phyloP scores from a whole-genome alignment of 2,329 filamentous ascomycete species.

The Scortechinia acanthostroma region DNA sequence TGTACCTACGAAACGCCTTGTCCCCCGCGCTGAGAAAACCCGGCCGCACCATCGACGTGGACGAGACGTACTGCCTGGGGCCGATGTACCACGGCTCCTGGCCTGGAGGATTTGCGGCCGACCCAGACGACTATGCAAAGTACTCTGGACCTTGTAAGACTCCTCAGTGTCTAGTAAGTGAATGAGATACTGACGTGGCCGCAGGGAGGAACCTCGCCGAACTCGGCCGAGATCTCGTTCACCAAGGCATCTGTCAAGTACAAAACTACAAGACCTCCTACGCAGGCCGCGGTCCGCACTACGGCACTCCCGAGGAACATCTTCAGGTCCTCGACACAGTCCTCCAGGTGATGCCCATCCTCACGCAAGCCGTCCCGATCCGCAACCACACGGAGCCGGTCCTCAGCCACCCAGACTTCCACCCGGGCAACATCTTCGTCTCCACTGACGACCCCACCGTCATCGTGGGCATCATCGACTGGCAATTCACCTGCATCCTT shows the following conservation, averaged over 20 bases:
- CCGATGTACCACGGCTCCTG: constrained; percentile 6
- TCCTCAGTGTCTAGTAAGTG: neutral
- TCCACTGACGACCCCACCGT: constrained; percentile 8
- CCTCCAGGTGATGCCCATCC: constrained; percentile 3
- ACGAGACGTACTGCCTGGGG: constrained; percentile 8
- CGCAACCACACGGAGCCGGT: constrained; percentile 5
- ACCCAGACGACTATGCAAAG: constrained; percentile 3
- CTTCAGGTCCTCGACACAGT: constrained; percentile 4
- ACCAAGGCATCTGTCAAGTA: constrained; percentile 3
- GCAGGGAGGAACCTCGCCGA: constrained; percentile 7
- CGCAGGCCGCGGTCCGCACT: constrained; percentile 5
- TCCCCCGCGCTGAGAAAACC: constrained; percentile 14
- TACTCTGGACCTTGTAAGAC: constrained; percentile 9
- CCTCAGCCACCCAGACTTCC: constrained; percentile 11
- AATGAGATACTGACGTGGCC: constrained; percentile 1
- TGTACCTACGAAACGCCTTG: neutral
- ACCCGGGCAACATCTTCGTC: constrained; percentile 12
- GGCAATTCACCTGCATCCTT: neutral
- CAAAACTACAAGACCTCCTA: constrained; percentile 5
- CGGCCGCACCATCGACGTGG: constrained; percentile 5
- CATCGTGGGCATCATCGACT: constrained; percentile 10
- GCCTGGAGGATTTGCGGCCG: constrained; percentile 6
- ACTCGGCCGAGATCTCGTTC: constrained; percentile 6
- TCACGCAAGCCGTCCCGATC: constrained; percentile 1
- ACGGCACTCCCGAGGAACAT: constrained; percentile 8